Percentiles rank a stretch among this genome's conserved stretches.
These are phyloP conservation scores for Fusarium ramigenum DNA, from an alignment of 2,329 filamentous ascomycete species.

Conservation along the genomic window DNA sequence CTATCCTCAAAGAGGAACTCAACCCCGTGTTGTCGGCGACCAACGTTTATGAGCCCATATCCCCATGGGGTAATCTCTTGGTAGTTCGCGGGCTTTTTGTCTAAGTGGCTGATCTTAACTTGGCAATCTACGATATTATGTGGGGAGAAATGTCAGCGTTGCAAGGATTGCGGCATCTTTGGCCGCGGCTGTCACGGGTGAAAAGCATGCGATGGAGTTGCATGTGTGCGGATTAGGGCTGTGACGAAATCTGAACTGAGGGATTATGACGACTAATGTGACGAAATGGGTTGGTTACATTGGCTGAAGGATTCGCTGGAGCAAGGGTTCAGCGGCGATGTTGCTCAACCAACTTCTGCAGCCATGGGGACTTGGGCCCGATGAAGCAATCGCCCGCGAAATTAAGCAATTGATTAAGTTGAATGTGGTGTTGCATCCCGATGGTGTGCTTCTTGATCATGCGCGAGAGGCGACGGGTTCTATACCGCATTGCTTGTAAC, in stretches of 20 bases:
- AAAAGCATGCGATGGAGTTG: neutral
- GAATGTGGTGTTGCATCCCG: neutral
- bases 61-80: conserved; percentile 31
- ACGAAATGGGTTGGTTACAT: conserved; percentile 5
- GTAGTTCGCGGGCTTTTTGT: conserved; percentile 20
- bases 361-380: neutral
- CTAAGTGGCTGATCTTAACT: conserved; percentile 18
- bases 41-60: conserved; percentile 11
- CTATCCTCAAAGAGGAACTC: conserved; percentile 37
- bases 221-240: conserved; percentile 15
- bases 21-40: conserved; percentile 7
- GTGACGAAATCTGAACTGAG: neutral
- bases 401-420: neutral
- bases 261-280: conserved; percentile 12
- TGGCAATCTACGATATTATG: conserved; percentile 23
- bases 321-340: neutral
- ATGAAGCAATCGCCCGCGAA: neutral
- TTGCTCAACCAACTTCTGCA: neutral
- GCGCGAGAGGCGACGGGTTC: neutral
- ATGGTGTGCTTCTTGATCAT: neutral
- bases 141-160: conserved; percentile 5
- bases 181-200: conserved; percentile 28
- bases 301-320: neutral
- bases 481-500: neutral
- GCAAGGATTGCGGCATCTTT: conserved; percentile 25